Evolutionary conservation across 768 basidiomycete genomes (phyloP).

Genomic region (Steccherinum ochraceum): DNA sequence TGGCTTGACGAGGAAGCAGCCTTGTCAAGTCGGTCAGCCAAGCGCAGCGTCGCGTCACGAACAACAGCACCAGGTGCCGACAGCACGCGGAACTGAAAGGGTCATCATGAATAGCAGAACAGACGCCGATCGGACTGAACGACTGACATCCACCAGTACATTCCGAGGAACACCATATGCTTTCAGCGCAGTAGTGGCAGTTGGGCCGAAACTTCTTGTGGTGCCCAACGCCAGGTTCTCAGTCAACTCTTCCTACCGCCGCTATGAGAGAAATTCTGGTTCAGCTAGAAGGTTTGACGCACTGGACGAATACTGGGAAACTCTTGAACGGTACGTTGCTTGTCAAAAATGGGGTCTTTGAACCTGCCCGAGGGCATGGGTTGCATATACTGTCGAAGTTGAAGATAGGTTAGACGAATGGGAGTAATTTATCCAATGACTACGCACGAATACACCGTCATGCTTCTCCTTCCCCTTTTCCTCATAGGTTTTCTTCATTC

Average conservation of each 20-base stretch:
- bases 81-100: conserved; percentile 57
- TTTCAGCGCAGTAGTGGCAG: conserved; percentile 45
- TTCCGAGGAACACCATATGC: conserved; percentile 70
- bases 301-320: conserved; percentile 31
- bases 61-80: conserved; percentile 68
- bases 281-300: background rate
- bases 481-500: background rate
- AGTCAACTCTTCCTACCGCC: conserved; percentile 28
- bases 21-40: conserved; percentile 44
- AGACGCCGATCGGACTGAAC: background rate
- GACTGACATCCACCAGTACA: conserved; percentile 62
- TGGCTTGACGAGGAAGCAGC: conserved; percentile 44
- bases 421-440: too few relatives aligned
- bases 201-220: conserved; percentile 37
- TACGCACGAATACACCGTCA: background rate
- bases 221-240: conserved; percentile 31
- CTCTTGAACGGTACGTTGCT: conserved; percentile 28
- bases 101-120: background rate
- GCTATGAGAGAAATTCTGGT: background rate
- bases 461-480: background rate
- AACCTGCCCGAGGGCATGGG: conserved; percentile 34
- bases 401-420: too few relatives aligned
- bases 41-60: conserved; percentile 56
- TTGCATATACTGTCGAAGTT: background rate
- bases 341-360: conserved; percentile 31